Percentiles rank a stretch among this genome's conserved stretches.
phyloP scores from a whole-genome alignment of 2,329 filamentous ascomycete genomes.

The Cladosporium sp. region DNA sequence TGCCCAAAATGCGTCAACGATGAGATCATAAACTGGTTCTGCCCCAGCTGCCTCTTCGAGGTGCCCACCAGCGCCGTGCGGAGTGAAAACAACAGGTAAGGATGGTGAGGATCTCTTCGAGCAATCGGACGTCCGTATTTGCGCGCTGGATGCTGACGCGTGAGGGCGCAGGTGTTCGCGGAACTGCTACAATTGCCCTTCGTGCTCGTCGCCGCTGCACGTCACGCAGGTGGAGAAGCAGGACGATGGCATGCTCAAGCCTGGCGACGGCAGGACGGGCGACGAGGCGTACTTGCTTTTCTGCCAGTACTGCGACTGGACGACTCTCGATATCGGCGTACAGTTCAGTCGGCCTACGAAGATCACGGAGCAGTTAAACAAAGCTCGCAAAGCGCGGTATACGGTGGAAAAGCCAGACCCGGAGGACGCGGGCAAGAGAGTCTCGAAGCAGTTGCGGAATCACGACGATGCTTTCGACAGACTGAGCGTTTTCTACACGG shows the following conservation, averaged over 20 bases:
- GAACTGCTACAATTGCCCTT: conserved; percentile 91
- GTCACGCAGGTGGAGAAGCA: conserved; percentile 60
- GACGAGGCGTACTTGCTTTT: conserved; percentile 59
- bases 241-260: conserved; percentile 11
- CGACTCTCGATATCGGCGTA: conserved; percentile 79
- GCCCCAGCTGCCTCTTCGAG: conserved; percentile 91
- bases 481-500: conserved; percentile 73
- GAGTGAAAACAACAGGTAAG: conserved; percentile 83
- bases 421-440: conserved; percentile 34
- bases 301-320: conserved; percentile 92
- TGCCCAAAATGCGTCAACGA: conserved; percentile 88
- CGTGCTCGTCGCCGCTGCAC: conserved; percentile 74
- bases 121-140: not conserved
- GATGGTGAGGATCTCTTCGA: conserved; percentile 17
- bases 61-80: conserved; percentile 89
- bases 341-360: conserved; percentile 80
- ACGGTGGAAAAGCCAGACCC: conserved; percentile 33
- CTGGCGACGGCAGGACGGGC: conserved; percentile 11
- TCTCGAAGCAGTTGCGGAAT: conserved; percentile 39
- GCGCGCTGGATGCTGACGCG: not conserved
- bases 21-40: conserved; percentile 92
- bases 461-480: conserved; percentile 52
- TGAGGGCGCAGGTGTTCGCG: conserved; percentile 54
- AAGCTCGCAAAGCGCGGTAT: conserved; percentile 23
- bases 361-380: conserved; percentile 62